Evolutionary conservation across 2,329 filamentous ascomycete species (phyloP).

Genomic region (Monosporascus sp.): DNA sequence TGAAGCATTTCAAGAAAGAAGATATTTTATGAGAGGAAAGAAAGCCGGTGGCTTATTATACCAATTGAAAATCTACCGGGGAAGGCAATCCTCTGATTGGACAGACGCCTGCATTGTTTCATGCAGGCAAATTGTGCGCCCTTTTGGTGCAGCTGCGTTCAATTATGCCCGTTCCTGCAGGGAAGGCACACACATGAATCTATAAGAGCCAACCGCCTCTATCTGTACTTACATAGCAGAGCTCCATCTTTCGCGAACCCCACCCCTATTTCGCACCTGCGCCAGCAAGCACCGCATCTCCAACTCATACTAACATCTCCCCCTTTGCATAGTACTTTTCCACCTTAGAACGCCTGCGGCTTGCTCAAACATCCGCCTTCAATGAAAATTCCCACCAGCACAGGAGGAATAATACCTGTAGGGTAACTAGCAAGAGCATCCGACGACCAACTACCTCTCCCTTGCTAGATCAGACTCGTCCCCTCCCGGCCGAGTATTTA

Average conservation of each 20-base stretch:
- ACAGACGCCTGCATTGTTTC: background rate
- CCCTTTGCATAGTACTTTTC: conserved; percentile 48
- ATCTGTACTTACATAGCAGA: background rate
- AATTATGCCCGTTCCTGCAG: conserved; percentile 18
- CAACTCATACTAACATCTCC: conserved; percentile 10
- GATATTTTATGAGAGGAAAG: background rate
- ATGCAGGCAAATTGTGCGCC: conserved; percentile 8
- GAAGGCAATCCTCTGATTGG: background rate
- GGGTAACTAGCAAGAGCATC: conserved; percentile 6
- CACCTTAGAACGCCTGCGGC: conserved; percentile 51
- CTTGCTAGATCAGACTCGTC: conserved; percentile 7
- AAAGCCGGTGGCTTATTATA: background rate
- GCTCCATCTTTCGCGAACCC: background rate
- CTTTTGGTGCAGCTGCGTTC: conserved; percentile 15
- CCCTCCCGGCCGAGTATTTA: conserved; percentile 47
- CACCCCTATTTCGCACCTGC: too few species aligned
- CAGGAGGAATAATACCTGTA: conserved; percentile 1
- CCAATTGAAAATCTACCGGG: background rate
- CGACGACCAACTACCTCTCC: conserved; percentile 15
- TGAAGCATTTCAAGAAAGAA: background rate
- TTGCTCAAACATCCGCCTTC: conserved; percentile 41
- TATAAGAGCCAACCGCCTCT: background rate
- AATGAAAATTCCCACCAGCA: conserved; percentile 8
- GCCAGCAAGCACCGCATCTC: too few species aligned
- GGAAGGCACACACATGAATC: conserved; percentile 9